phyloP scores from a whole-genome alignment of 208 protist genomes.

The Entamoeba histolytica region DNA sequence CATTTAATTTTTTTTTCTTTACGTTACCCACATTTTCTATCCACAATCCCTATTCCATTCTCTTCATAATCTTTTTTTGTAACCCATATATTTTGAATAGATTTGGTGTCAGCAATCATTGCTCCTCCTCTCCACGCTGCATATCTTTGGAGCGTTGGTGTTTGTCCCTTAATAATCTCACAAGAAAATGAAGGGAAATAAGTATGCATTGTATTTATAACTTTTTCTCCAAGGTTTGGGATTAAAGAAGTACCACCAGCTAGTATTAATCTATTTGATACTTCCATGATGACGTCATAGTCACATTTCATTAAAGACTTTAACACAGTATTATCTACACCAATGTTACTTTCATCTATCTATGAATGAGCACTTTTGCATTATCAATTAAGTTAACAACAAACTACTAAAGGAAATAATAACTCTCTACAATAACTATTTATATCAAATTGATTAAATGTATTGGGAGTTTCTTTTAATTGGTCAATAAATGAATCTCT shows the following conservation, averaged over 20 bases:
- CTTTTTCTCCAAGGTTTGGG: neutral
- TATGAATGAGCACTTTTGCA: neutral
- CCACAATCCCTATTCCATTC: neutral
- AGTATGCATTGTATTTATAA: neutral
- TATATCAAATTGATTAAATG: neutral
- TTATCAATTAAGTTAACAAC: neutral
- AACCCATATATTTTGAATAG: neutral
- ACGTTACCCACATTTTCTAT: neutral
- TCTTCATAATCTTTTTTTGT: neutral
- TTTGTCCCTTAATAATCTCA: neutral
- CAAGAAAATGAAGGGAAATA: neutral
- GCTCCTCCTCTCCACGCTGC: neutral
- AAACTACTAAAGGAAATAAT: neutral
- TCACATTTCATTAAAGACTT: neutral
- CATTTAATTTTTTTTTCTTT: too few species aligned
- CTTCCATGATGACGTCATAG: neutral
- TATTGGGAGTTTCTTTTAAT: neutral
- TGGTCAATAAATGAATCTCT: neutral
- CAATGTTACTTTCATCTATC: neutral
- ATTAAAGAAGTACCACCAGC: neutral
- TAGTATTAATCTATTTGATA: neutral
- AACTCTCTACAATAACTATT: neutral
- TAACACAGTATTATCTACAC: neutral
- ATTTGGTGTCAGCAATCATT: neutral
- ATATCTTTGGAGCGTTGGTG: neutral